Percentiles rank a stretch among this genome's conserved stretches.
These are phyloP conservation scores for Sporothrix humicola DNA, from an alignment of 2,329 filamentous ascomycete genomes.

Conservation along the genomic window DNA sequence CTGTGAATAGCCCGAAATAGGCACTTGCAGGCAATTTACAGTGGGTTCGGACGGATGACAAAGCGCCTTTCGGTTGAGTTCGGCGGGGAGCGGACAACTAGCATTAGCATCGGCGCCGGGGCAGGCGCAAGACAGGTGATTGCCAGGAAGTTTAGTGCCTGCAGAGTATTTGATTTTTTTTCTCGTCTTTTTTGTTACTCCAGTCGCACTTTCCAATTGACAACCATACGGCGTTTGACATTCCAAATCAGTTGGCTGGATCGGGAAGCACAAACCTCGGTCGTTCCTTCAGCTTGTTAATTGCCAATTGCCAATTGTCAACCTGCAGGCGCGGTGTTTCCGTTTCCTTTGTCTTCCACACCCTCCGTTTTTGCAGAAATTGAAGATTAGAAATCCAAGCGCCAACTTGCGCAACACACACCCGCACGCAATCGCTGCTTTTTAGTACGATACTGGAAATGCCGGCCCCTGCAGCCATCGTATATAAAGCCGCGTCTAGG, in stretches of 20 bases:
- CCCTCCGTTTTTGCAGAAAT: background rate
- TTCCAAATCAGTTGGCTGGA: slow-evolving; percentile 6
- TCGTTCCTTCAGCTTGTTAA: background rate
- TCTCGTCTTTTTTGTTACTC: background rate
- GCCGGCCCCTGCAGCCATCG: slow-evolving; percentile 9
- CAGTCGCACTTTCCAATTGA: background rate
- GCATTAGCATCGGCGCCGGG: background rate
- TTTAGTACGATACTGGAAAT: background rate
- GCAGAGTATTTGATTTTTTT: slow-evolving; percentile 3
- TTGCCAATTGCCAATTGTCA: background rate
- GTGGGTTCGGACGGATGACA: slow-evolving; percentile 12
- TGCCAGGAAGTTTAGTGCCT: background rate
- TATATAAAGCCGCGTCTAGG: slow-evolving; percentile 18
- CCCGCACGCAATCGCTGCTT: background rate
- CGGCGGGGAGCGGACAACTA: background rate
- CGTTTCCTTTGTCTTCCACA: slow-evolving; percentile 24
- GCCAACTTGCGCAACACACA: slow-evolving; percentile 22
- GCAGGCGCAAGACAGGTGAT: background rate
- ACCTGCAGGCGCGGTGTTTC: background rate
- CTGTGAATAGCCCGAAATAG: background rate
- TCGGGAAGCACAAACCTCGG: background rate
- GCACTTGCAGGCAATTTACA: background rate
- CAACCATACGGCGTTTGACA: background rate
- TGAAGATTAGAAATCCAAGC: slow-evolving; percentile 26
- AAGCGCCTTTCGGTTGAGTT: slow-evolving; percentile 14